Percentiles rank a stretch among this genome's conserved stretches.
phyloP scores from a whole-genome alignment of 2,329 filamentous ascomycete species.

The Xylaria sp. region DNA sequence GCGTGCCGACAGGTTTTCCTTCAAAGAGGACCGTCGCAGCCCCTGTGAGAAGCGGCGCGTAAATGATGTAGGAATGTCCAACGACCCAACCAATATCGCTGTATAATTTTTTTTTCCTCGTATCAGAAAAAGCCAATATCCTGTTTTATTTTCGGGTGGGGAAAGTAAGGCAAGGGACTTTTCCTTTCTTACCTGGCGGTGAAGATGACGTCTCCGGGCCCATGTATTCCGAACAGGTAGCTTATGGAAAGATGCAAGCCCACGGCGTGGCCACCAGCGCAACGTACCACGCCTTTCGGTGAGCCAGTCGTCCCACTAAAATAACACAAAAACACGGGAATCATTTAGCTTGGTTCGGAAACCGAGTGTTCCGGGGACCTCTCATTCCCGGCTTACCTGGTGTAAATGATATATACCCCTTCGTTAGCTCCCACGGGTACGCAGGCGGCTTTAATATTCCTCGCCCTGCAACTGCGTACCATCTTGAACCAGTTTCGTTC shows the following conservation, averaged over 20 bases:
- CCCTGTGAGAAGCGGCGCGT: constrained; percentile 85
- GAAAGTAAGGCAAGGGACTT: neutral
- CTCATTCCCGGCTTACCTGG: constrained; percentile 48
- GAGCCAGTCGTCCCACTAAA: constrained; percentile 74
- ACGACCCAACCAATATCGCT: constrained; percentile 93
- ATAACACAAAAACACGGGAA: neutral
- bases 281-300: constrained; percentile 77
- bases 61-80: constrained; percentile 87
- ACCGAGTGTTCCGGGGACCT: constrained; percentile 1
- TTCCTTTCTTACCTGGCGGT: constrained; percentile 56
- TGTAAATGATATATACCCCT: constrained; percentile 85
- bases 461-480: constrained; percentile 74
- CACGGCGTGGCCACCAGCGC: constrained; percentile 88
- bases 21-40: constrained; percentile 91
- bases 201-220: constrained; percentile 78
- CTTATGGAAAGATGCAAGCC: constrained; percentile 84
- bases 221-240: constrained; percentile 65
- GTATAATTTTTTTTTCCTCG: neutral
- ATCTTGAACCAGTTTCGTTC: constrained; percentile 84
- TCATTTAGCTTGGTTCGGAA: constrained; percentile 5
- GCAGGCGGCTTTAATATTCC: constrained; percentile 75
- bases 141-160: neutral
- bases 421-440: constrained; percentile 84
- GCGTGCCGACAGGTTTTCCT: constrained; percentile 92
- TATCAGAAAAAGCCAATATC: too few species aligned